These are phyloP conservation scores for Mortierella sp. DNA, from an alignment of 371 early-diverging fungal genomes.

Conservation along the genomic window DNA sequence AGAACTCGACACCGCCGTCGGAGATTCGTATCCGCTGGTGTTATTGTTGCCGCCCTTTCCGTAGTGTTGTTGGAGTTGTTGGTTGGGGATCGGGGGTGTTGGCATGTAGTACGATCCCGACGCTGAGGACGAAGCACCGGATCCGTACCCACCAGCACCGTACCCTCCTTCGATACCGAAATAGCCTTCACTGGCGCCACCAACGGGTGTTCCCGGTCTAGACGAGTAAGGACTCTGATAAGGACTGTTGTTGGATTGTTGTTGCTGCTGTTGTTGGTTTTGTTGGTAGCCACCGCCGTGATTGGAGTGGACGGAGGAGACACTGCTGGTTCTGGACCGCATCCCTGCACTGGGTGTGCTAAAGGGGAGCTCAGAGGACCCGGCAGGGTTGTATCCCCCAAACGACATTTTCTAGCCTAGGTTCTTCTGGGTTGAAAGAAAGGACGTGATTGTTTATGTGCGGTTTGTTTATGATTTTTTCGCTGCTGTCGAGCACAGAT, in stretches of 20 bases:
- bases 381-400: constrained; percentile 43
- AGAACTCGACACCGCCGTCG: constrained; percentile 27
- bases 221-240: constrained; percentile 32
- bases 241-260: constrained; percentile 16
- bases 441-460: neutral
- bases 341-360: constrained; percentile 25
- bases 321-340: constrained; percentile 43
- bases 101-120: constrained; percentile 12
- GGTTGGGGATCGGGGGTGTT: constrained; percentile 25
- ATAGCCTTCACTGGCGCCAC: constrained; percentile 16
- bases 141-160: constrained; percentile 34
- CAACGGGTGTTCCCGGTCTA: constrained; percentile 42
- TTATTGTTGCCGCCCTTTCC: constrained; percentile 1
- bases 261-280: constrained; percentile 24
- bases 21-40: constrained; percentile 30
- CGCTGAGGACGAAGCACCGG: constrained; percentile 32
- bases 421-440: neutral
- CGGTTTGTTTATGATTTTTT: neutral
- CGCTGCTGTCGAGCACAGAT: neutral
- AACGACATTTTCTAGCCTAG: constrained; percentile 30
- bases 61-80: constrained; percentile 25
- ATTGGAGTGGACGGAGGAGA: constrained; percentile 47
- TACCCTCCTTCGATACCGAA: constrained; percentile 19
- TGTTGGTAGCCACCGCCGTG: constrained; percentile 12
- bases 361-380: constrained; percentile 48